Conservation (phyloP, 306 rosid genomes). For the Sechiopsis laciniata region DNA sequence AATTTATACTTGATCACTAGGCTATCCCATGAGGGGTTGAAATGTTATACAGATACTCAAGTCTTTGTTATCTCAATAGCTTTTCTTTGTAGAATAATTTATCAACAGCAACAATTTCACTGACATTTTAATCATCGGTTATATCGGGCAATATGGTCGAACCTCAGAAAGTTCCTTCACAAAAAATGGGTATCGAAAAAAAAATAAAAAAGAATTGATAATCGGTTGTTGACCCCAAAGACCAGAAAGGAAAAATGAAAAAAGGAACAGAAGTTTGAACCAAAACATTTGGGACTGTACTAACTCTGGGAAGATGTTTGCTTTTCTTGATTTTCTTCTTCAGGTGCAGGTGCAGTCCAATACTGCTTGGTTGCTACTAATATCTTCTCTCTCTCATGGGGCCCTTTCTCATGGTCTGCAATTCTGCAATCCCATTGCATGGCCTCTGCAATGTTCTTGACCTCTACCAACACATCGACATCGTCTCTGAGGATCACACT, state of each 20-base stretch:
- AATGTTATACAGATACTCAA: background rate
- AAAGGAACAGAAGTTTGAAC: background rate
- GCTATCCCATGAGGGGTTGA: background rate
- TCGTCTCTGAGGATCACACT: constrained; percentile 66
- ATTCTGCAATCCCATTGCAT: constrained; percentile 65
- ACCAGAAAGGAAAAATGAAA: background rate
- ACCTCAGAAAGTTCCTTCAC: background rate
- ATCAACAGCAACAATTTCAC: background rate
- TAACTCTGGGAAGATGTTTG: constrained; percentile 21
- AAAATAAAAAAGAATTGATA: background rate
- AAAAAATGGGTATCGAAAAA: constrained; percentile 14
- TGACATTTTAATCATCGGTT: background rate
- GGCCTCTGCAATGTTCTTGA: constrained; percentile 47
- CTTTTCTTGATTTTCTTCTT: constrained; percentile 20
- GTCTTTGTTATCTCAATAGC: background rate
- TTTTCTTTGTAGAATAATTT: background rate
- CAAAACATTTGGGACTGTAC: constrained; percentile 17
- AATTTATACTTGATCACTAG: too few species aligned
- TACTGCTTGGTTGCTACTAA: constrained; percentile 61
- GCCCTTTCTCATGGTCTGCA: constrained; percentile 75
- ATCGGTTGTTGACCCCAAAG: too few species aligned
- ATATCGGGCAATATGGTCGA: background rate
- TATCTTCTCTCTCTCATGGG: constrained; percentile 54
- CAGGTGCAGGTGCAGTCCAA: constrained; percentile 57
- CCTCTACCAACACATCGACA: constrained; percentile 57